Conservation (phyloP, 164 flowering plant species). For the Piper betle region DNA sequence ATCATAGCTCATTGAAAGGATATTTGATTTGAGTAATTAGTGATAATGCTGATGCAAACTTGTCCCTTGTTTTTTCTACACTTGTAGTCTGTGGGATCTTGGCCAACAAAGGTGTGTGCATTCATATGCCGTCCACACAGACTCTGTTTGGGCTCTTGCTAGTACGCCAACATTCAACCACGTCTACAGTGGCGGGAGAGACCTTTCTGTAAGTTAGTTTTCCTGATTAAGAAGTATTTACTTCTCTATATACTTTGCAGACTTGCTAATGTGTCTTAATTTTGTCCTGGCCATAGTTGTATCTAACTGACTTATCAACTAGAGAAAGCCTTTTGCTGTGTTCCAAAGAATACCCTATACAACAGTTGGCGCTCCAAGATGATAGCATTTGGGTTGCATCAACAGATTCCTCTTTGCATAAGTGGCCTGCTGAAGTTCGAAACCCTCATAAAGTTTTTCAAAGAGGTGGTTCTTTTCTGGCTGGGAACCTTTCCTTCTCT, state of each 20-base stretch:
- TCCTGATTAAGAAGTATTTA: background rate
- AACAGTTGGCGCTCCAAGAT: conserved; percentile 71
- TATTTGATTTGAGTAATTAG: no score
- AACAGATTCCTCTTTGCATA: conserved; percentile 78
- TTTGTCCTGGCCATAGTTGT: conserved; percentile 34
- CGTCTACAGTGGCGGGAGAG: conserved; percentile 97
- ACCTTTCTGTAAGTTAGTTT: conserved; percentile 60
- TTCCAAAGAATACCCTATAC: conserved; percentile 73
- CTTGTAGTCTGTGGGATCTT: conserved; percentile 85
- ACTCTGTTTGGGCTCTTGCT: conserved; percentile 99
- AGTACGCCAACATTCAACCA: conserved; percentile 86
- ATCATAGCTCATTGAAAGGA: no score
- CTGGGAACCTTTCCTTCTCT: conserved; percentile 86
- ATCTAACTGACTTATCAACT: conserved; percentile 87
- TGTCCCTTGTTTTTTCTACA: background rate
- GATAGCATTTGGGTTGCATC: conserved; percentile 89
- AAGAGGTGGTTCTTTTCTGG: conserved; percentile 85
- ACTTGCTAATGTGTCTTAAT: background rate
- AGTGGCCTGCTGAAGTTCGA: conserved; percentile 76
- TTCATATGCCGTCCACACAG: conserved; percentile 97
- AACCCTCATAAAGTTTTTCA: conserved; percentile 70
- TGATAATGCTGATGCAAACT: background rate
- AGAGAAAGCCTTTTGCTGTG: conserved; percentile 93
- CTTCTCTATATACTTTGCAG: background rate
- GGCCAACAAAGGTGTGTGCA: conserved; percentile 98